Evolutionary conservation across 2,329 filamentous ascomycete species (phyloP), one percentile per base, ranked within the genome.

Genomic region (Escovopsis weberi): DNA sequence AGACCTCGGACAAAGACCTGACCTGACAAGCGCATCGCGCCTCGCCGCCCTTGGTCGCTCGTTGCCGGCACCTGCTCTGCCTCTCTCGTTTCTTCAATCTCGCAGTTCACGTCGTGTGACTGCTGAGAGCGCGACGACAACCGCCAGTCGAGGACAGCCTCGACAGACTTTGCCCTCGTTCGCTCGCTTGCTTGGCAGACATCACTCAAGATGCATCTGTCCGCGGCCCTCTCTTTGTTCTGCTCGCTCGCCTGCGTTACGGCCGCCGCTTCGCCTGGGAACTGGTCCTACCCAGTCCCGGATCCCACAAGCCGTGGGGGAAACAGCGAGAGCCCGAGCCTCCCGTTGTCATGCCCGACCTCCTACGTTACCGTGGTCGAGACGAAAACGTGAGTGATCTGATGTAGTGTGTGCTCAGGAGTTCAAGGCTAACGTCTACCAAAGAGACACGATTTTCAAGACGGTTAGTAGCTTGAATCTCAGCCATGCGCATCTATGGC

Each of bases 211-310:
- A 46, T 46, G 45, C 42, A 37, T 40, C 32, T 39, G 39, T 36
- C 40, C 43, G 33, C 28, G 28, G 28, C 39, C 12, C 38, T 42
- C 19, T 33, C 41, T 8, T 39, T 37, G 26, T 28, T 44, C 36
- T 38, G 42, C 39, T 33, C 28, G n/a, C 34, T 46, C 39, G 45
- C 42, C 28, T 28, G 36, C 15, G 42, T 37, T 34, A 39, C 26
- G 12, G 19, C 12, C 34, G 19, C 10, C 35, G 15, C 37, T 7
- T 23, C 4, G 36, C 26, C 33, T 19, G 39, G 23, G 28, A 41
- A 41, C 23, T 15, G 15, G 33, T 37, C n/a, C 18, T 15, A 32
- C 23, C 23, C 23, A 6, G 23, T 23, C 23, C 23, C 23, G 23
- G 23, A 23, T 23, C 23, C 23, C 6, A 23, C 23, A 6, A 23